Conservation (phyloP, 2,329 filamentous ascomycete species). For the Septoria petroselini region DNA sequence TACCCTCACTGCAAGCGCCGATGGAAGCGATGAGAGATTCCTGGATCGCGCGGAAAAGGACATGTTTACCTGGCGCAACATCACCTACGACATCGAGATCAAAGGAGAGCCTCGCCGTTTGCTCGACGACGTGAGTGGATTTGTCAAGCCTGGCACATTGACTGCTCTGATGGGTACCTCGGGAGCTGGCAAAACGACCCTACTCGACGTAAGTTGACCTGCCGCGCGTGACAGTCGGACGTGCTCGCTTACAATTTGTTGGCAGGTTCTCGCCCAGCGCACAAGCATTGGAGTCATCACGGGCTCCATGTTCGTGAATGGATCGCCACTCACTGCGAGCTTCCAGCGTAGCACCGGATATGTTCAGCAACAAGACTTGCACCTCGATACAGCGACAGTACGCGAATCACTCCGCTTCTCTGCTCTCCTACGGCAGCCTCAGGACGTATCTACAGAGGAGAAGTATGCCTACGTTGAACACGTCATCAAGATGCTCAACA, state of each 20-base stretch:
- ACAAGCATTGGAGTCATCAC: conserved; percentile 61
- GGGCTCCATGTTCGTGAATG: conserved; percentile 65
- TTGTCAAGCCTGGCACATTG: conserved; percentile 50
- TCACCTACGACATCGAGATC: conserved; percentile 54
- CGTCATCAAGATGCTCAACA: conserved; percentile 64
- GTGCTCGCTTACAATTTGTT: background rate
- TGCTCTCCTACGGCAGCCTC: conserved; percentile 57
- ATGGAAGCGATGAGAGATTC: conserved; percentile 38
- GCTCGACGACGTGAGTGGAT: conserved; percentile 54
- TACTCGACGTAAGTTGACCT: conserved; percentile 47
- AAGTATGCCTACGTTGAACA: conserved; percentile 62
- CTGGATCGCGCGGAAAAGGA: conserved; percentile 42
- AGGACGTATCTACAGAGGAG: conserved; percentile 52
- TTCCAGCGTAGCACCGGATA: conserved; percentile 67
- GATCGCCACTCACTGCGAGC: conserved; percentile 52
- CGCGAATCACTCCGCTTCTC: conserved; percentile 56
- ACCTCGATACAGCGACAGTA: conserved; percentile 55
- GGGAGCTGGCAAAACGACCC: conserved; percentile 59
- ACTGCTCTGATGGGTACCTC: conserved; percentile 28
- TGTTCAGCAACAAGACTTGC: conserved; percentile 65
- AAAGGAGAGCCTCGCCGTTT: conserved; percentile 52
- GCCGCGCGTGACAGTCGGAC: too few relatives aligned
- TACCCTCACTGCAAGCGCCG: conserved; percentile 23
- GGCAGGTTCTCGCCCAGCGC: conserved; percentile 52
- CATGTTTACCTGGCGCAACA: conserved; percentile 53